Evolutionary conservation across 768 basidiomycete species (phyloP).

Genomic region (Lenzites betulinus): DNA sequence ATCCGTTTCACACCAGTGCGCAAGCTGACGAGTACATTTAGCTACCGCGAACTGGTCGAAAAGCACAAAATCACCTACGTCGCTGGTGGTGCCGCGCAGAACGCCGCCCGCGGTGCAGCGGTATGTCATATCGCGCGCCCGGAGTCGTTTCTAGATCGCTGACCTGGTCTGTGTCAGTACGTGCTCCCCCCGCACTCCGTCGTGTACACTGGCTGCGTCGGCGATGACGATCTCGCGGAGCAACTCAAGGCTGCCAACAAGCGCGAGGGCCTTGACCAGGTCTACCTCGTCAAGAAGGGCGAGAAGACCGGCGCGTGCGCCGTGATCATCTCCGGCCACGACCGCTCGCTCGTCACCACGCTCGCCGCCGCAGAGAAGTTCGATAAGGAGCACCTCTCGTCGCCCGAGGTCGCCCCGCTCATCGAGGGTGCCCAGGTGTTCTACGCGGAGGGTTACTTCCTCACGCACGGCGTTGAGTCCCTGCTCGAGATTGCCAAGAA

Average conservation of each 20-base stretch:
- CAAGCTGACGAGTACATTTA: conserved; percentile 33
- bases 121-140: conserved; percentile 48
- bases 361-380: conserved; percentile 91
- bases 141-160: not conserved
- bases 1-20: not conserved
- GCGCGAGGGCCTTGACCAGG: conserved; percentile 85
- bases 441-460: conserved; percentile 97
- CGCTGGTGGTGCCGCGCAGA: conserved; percentile 96
- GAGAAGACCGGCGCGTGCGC: conserved; percentile 96
- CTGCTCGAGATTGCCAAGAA: conserved; percentile 76
- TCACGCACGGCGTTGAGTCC: conserved; percentile 84
- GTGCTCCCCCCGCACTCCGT: conserved; percentile 85
- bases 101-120: conserved; percentile 94
- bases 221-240: conserved; percentile 87
- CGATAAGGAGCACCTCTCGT: conserved; percentile 74
- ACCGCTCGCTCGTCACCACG: conserved; percentile 91
- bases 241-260: conserved; percentile 89
- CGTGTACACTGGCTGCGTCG: conserved; percentile 93
- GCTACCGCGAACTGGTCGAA: conserved; percentile 86
- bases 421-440: conserved; percentile 81
- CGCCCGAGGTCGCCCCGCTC: conserved; percentile 71
- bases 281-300: conserved; percentile 85
- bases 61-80: conserved; percentile 84
- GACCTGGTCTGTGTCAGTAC: conserved; percentile 56
- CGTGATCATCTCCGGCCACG: conserved; percentile 90